These are phyloP conservation scores for Phytophthora melonis DNA, from an alignment of 352 stramenopile species.

Conservation along the genomic window DNA sequence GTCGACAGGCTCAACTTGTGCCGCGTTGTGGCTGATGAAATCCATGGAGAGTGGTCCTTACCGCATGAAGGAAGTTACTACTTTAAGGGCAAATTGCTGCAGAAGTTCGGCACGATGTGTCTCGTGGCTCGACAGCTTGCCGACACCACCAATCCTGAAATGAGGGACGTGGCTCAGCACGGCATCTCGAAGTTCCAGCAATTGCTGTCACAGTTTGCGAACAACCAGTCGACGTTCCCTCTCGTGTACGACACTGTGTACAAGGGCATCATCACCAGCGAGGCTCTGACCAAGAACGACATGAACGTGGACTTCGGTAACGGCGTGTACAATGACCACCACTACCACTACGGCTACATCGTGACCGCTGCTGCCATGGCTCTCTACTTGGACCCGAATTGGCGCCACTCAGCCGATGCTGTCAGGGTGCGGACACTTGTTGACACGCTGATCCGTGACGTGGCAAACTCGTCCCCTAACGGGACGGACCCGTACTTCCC, in stretches of 20 bases:
- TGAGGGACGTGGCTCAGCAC: conserved; percentile 53
- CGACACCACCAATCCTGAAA: conserved; percentile 62
- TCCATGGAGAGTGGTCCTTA: conserved; percentile 73
- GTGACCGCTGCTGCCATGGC: conserved; percentile 63
- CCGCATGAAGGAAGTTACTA: conserved; percentile 82
- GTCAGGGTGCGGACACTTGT: conserved; percentile 51
- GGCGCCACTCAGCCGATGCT: conserved; percentile 46
- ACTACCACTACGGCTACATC: conserved; percentile 81
- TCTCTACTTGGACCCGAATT: conserved; percentile 52
- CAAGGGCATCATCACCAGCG: conserved; percentile 69
- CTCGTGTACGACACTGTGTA: conserved; percentile 79
- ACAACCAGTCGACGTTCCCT: conserved; percentile 57
- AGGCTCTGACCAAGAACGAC: conserved; percentile 63
- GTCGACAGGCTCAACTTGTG: conserved; percentile 50
- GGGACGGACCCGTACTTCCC: conserved; percentile 58
- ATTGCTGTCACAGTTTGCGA: conserved; percentile 54
- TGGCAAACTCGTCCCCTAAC: conserved; percentile 41
- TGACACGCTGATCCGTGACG: conserved; percentile 66
- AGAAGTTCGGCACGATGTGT: conserved; percentile 85
- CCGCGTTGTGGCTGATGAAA: conserved; percentile 64
- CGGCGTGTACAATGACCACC: conserved; percentile 78
- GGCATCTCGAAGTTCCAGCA: conserved; percentile 58
- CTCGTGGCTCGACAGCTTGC: conserved; percentile 71
- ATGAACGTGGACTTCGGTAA: conserved; percentile 83
- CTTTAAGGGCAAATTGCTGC: conserved; percentile 83